Conservation (phyloP, 2,329 filamentous ascomycete genomes). For the Phaeosphaeriaceae sp. region DNA sequence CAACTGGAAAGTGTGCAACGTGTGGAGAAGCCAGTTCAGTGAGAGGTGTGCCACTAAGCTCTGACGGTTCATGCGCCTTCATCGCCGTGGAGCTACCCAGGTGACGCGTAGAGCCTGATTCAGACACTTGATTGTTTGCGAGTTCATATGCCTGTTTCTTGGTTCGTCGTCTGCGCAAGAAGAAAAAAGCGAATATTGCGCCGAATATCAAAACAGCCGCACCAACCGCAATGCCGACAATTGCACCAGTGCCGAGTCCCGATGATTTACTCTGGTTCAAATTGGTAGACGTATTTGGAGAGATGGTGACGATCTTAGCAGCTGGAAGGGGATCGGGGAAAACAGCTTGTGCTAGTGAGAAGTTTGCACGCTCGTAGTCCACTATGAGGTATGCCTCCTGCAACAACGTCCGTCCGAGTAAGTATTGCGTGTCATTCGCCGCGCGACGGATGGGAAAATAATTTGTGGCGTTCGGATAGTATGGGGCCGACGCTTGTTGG, state of each 20-base stretch:
- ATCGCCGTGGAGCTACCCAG: conserved; percentile 6
- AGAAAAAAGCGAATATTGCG: conserved; percentile 23
- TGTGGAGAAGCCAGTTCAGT: conserved; percentile 29
- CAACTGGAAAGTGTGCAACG: conserved; percentile 15
- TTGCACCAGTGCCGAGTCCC: conserved; percentile 33
- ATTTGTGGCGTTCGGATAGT: conserved; percentile 65
- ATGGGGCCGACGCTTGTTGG: conserved; percentile 57
- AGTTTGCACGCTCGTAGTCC: conserved; percentile 55
- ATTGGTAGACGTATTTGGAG: conserved; percentile 8
- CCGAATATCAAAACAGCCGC: conserved; percentile 23
- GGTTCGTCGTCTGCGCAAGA: conserved; percentile 30
- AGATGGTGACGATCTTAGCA: conserved; percentile 37
- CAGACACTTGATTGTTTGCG: conserved; percentile 25
- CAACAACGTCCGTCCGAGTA: conserved; percentile 71
- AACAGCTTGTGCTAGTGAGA: conserved; percentile 53
- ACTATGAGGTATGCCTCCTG: conserved; percentile 67
- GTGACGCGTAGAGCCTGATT: conserved; percentile 18
- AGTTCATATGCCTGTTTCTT: conserved; percentile 27
- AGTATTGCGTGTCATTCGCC: conserved; percentile 61
- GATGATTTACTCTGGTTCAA: conserved; percentile 7
- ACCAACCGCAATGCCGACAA: conserved; percentile 43
- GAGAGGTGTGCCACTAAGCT: conserved; percentile 34
- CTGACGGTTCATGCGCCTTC: conserved; percentile 26
- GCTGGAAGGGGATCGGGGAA: conserved; percentile 41
- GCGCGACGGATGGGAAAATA: conserved; percentile 73